A percentile compares a stretch with the other conserved stretches of the same genome.
Evolutionary conservation across 1,139 yeast genomes (phyloP).

Genomic region (Candida tropicalis): DNA sequence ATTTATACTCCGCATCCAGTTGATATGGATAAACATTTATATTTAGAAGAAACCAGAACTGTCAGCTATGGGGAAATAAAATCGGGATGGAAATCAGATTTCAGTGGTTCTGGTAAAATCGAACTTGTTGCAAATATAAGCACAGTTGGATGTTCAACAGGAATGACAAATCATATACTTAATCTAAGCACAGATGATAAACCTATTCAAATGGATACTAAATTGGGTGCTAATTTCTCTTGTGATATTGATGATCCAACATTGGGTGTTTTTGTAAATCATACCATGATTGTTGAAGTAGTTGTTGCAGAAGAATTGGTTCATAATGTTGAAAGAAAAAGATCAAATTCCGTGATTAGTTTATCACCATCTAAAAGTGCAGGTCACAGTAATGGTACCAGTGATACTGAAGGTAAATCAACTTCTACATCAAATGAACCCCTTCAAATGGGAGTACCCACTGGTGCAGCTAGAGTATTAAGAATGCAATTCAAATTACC

Average conservation of each 20-base stretch:
- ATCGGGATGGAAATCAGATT: slow-evolving; percentile 95
- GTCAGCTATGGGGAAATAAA: slow-evolving; percentile 79
- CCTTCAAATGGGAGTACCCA: slow-evolving; percentile 57
- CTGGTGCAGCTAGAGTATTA: slow-evolving; percentile 92
- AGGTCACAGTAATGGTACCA: not conserved
- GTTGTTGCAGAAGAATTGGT: slow-evolving; percentile 90
- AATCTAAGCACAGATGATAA: slow-evolving; percentile 31
- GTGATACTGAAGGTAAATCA: slow-evolving; percentile 4
- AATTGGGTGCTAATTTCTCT: slow-evolving; percentile 60
- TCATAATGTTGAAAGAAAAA: slow-evolving; percentile 31
- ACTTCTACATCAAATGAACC: slow-evolving; percentile 4
- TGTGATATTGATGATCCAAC: slow-evolving; percentile 85
- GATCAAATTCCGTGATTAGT: slow-evolving; percentile 18
- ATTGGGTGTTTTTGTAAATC: slow-evolving; percentile 74
- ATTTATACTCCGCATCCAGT: slow-evolving; percentile 13
- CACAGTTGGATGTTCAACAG: slow-evolving; percentile 60
- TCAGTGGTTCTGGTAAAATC: slow-evolving; percentile 69
- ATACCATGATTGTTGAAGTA: slow-evolving; percentile 77
- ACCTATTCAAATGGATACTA: slow-evolving; percentile 26
- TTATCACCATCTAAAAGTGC: slow-evolving; percentile 30
- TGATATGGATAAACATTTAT: slow-evolving; percentile 37
- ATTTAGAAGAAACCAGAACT: slow-evolving; percentile 71
- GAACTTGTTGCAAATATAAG: slow-evolving; percentile 74
- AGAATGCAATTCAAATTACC: slow-evolving; percentile 89
- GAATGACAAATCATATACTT: slow-evolving; percentile 36